Evolutionary conservation across 2,329 filamentous ascomycete species (phyloP), one percentile per base, ranked within the genome.

Genomic region (Simplicillium sp.): DNA sequence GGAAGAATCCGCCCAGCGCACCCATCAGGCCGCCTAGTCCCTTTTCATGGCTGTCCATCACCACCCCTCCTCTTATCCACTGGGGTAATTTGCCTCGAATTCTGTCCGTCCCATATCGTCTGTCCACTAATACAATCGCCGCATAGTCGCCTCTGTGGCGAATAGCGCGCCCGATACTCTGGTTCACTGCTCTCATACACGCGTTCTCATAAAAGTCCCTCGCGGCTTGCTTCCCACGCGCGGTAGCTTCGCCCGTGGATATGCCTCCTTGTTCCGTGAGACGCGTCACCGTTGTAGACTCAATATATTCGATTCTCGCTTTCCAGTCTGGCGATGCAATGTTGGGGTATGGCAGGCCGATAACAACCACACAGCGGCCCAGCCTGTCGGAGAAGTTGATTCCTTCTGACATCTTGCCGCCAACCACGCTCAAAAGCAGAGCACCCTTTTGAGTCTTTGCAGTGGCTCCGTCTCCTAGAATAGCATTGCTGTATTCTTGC

Each of bases 341-440:
- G 51, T 97, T 98, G 0, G 92, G 88, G 51, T 94, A 98, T 0
- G 92, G 92, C 4, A 98, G 67, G 0, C 92, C 92, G 12, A 97
- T 77, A n/a, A 97, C 84, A 12, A 94, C 68, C 8, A 98, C 88
- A 40, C 86, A 90, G 18, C 92, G 81, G 2, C 92, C 92, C 1
- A 98, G 77, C 3, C 75, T 72, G 62, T 98, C 89, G 1, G 87
- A 90, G 65, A 98, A 98, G 63, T 98, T 98, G 66, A 98, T 98
- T 48, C 92, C 92, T 63, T 98, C 92, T 43, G 87, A 94, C 65
- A 98, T 82, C 50, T 90, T 94, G 12, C 92, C 92, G 41, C 90
- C 90, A 3, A 98, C 83, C 3, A 98, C 89, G 40, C 87, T 89
- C 18, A 98, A 75, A 0, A 98, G 73, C 0, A 97, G 65, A 0